phyloP scores from a whole-genome alignment of 2,329 filamentous ascomycete genomes.

The Trichocomaceae sp. region DNA sequence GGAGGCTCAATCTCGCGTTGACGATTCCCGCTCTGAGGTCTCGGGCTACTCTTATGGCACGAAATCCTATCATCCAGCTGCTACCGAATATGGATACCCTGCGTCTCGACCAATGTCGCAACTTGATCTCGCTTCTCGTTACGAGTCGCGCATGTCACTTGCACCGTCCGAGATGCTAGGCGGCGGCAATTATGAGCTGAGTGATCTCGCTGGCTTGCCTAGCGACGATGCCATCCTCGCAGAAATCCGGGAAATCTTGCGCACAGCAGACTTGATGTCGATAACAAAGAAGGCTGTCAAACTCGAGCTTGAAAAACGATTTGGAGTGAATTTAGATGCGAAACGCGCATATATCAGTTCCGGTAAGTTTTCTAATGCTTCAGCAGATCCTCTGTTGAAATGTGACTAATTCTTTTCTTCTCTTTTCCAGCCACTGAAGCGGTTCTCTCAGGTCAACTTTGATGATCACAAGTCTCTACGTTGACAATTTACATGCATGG shows the following conservation, averaged over 20 bases:
- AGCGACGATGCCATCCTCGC: slow-evolving; percentile 83
- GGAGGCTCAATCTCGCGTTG: slow-evolving; percentile 81
- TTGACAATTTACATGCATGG: neutral
- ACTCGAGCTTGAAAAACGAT: slow-evolving; percentile 81
- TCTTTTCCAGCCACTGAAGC: slow-evolving; percentile 63
- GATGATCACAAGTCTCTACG: slow-evolving; percentile 11
- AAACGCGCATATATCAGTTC: slow-evolving; percentile 92
- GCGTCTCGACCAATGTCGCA: slow-evolving; percentile 56
- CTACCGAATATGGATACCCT: slow-evolving; percentile 66
- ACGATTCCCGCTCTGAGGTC: slow-evolving; percentile 71
- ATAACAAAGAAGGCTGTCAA: slow-evolving; percentile 99
- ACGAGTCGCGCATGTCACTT: slow-evolving; percentile 68
- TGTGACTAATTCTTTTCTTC: neutral
- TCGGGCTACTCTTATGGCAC: slow-evolving; percentile 95
- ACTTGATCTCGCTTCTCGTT: slow-evolving; percentile 48
- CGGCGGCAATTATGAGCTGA: slow-evolving; percentile 64
- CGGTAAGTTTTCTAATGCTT: slow-evolving; percentile 52
- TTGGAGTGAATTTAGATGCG: slow-evolving; percentile 75
- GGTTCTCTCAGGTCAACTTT: slow-evolving; percentile 69
- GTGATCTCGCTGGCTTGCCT: slow-evolving; percentile 68
- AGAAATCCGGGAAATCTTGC: slow-evolving; percentile 90
- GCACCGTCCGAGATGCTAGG: slow-evolving; percentile 66
- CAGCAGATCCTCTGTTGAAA: slow-evolving; percentile 10
- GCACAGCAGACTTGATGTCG: slow-evolving; percentile 89
- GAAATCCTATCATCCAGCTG: slow-evolving; percentile 59